These are phyloP conservation scores for Moniliophthora roreri DNA, from an alignment of 1,284 basidiomycete species.

Conservation along the genomic window DNA sequence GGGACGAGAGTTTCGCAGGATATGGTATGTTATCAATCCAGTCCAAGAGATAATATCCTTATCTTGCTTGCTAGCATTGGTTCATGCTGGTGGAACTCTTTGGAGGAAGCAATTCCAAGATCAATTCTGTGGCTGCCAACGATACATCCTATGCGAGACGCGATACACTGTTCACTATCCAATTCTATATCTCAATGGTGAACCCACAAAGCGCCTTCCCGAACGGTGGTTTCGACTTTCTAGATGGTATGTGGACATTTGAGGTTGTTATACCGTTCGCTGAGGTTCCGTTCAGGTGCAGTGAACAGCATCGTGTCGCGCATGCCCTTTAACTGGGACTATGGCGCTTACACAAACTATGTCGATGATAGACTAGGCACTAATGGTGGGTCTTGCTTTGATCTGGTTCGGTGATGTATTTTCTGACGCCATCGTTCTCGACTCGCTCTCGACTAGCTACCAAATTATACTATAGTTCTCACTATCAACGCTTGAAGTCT, in stretches of 20 bases:
- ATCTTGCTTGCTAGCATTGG: conserved; percentile 13
- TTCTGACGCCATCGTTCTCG: neutral
- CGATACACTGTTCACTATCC: conserved; percentile 17
- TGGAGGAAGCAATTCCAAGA: conserved; percentile 18
- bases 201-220: conserved; percentile 4
- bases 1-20: neutral
- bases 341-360: conserved; percentile 16
- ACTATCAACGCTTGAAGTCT: neutral
- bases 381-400: neutral
- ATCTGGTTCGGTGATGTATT: conserved; percentile 1
- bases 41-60: neutral
- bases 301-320: conserved; percentile 6
- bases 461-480: no score
- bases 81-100: conserved; percentile 21
- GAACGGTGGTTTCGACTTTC: conserved; percentile 10
- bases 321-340: conserved; percentile 13
- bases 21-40: neutral
- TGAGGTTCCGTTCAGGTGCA: neutral
- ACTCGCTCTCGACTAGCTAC: neutral
- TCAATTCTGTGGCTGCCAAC: conserved; percentile 11
- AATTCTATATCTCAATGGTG: conserved; percentile 17
- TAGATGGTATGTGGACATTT: conserved; percentile 8
- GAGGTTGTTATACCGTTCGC: neutral
- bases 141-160: conserved; percentile 19
- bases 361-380: conserved; percentile 9